A percentile compares a stretch with the other conserved stretches of the same genome.
phyloP scores from a whole-genome alignment of 176 grass and related monocot genomes.

The Rhipidocladum racemiflorum region DNA sequence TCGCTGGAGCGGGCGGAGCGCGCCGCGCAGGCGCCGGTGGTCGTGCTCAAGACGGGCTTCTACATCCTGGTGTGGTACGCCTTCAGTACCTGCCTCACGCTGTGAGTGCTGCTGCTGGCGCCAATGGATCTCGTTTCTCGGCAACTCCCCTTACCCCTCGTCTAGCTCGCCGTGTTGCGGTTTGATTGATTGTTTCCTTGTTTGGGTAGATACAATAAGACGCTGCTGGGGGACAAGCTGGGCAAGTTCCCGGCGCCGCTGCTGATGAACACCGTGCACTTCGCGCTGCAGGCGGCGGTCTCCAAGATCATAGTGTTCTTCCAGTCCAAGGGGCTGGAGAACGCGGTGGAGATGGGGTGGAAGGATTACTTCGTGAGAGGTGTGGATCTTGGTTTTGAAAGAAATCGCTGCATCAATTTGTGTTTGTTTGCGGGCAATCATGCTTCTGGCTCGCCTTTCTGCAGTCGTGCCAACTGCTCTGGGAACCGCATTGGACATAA shows the following conservation, averaged over 20 bases:
- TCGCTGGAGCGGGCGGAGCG: constrained; percentile 59
- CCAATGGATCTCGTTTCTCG: constrained; percentile 18
- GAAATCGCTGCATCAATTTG: not conserved
- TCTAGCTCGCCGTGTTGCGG: not conserved
- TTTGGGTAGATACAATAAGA: constrained; percentile 82
- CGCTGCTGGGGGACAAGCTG: constrained; percentile 93
- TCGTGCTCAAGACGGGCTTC: constrained; percentile 67
- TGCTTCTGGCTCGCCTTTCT: constrained; percentile 30
- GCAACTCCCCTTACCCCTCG: not conserved
- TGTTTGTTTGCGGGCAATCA: not conserved
- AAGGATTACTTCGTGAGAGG: constrained; percentile 97
- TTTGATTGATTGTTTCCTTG: not conserved
- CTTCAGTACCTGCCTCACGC: constrained; percentile 96
- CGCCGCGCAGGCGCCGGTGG: constrained; percentile 53
- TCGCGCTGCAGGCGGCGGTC: constrained; percentile 86
- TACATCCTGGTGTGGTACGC: constrained; percentile 98
- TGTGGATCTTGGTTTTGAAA: constrained; percentile 3
- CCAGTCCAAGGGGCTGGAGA: constrained; percentile 57
- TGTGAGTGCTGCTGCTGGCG: constrained; percentile 48
- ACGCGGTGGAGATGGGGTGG: constrained; percentile 73
- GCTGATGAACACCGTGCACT: constrained; percentile 99
- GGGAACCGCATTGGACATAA: constrained; percentile 95
- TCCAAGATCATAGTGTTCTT: constrained; percentile 76
- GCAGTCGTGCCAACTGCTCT: constrained; percentile 95
- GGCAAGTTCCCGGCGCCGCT: constrained; percentile 98